Evolutionary conservation across 2,329 filamentous ascomycete genomes (phyloP), one percentile per base, ranked within the genome.

Genomic region (Microsporum canis): DNA sequence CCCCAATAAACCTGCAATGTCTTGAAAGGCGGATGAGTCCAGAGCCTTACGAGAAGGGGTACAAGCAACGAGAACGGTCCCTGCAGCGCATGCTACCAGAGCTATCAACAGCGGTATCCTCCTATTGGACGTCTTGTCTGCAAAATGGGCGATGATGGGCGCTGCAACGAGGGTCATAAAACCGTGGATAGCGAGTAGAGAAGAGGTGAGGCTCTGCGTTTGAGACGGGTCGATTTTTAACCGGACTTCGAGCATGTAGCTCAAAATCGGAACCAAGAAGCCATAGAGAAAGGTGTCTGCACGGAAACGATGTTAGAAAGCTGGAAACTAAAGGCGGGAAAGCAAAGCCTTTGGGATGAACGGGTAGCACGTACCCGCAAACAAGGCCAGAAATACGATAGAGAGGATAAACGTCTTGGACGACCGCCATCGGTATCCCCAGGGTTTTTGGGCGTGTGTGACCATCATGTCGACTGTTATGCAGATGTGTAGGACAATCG

Each of bases 241-340:
- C n/a, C 70, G 69, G 38, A 62, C 62, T 60, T 70, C 66, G 2
- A 71, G 58, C 6, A 71, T 63, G 17, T 67, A 68, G 2, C 68
- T 68, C 3, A 73, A 66, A 43, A 72, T 68, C 1, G 70, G 70
- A 1, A 72, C 67, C n/a, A 72, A 60, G 36, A 71, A 71, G 8
- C 65, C 64, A 57, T 69, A 71, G 0, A 71, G 65, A 23, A 70
- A 71, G 10, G 65, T 65, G 49, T 71, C 70, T 71, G 7, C 3
- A 43, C 14, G 59, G 53, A 47, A 1, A 51, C 23, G 4, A 51
- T 5, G 45, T 55, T 17, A 34, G 51, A 55, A 34, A 33, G 8
- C 2, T 17, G 43, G 14, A 8, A 23, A 47, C n/a, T 5, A 36
- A 36, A 12, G 38, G 10, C 8, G 23, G 3, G 14, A 27, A 3